Percentiles rank a stretch among this genome's conserved stretches.
These are phyloP conservation scores for Penicillium pancosmium DNA, from an alignment of 495 filamentous ascomycete genomes.

Conservation along the genomic window DNA sequence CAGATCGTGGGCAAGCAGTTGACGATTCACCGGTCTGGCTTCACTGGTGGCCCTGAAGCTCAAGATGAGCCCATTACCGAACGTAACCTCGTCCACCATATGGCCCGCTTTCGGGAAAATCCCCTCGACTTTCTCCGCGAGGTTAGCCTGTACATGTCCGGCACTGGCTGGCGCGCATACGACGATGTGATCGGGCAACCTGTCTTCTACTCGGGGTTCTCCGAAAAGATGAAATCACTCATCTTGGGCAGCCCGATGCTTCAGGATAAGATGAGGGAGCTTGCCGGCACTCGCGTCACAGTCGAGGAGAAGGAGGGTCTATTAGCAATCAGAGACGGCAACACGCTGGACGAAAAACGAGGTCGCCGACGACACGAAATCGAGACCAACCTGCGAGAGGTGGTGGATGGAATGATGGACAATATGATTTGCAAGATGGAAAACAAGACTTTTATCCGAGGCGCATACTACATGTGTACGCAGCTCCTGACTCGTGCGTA, in stretches of 20 bases:
- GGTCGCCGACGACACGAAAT: constrained; percentile 61
- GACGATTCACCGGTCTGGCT: constrained; percentile 79
- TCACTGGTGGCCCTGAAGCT: constrained; percentile 42
- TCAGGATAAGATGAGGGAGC: constrained; percentile 69
- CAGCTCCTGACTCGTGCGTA: constrained; percentile 91
- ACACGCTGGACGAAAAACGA: constrained; percentile 49
- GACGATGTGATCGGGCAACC: constrained; percentile 87
- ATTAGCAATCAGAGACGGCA: constrained; percentile 50
- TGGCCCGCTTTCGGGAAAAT: constrained; percentile 76
- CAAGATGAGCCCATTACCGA: constrained; percentile 57
- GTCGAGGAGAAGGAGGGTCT: constrained; percentile 78
- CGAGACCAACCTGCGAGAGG: constrained; percentile 67
- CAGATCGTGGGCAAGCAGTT: constrained; percentile 79
- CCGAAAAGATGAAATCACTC: constrained; percentile 78
- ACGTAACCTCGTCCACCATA: constrained; percentile 75
- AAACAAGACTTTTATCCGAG: constrained; percentile 87
- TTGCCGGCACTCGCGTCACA: constrained; percentile 71
- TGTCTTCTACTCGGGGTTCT: constrained; percentile 90
- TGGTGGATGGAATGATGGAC: constrained; percentile 81
- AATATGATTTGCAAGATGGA: constrained; percentile 99
- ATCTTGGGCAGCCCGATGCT: constrained; percentile 78
- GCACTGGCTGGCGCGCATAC: constrained; percentile 92
- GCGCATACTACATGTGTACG: constrained; percentile 86
- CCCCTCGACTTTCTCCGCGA: constrained; percentile 86
- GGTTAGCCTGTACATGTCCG: constrained; percentile 85